A percentile compares a stretch with the other conserved stretches of the same genome.
phyloP scores from a whole-genome alignment of 208 protist genomes.

The Wallacemonas sp. region DNA sequence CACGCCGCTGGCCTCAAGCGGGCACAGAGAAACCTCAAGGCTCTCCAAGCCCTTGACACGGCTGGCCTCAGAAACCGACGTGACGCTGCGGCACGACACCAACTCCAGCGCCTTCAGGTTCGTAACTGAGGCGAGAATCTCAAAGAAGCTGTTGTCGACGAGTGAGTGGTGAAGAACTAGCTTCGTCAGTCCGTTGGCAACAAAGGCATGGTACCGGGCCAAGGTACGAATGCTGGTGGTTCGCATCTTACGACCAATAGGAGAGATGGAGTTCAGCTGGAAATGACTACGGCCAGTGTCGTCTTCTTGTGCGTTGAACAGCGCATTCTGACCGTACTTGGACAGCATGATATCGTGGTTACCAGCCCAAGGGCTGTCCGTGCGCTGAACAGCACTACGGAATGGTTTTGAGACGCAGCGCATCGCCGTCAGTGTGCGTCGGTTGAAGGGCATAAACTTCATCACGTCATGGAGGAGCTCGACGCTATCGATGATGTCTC shows the following conservation, averaged over 20 bases:
- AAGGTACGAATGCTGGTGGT: conserved; percentile 67
- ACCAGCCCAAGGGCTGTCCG: conserved; percentile 55
- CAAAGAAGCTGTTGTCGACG: conserved; percentile 71
- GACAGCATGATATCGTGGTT: conserved; percentile 81
- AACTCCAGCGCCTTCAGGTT: conserved; percentile 72
- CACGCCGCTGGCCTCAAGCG: conserved; percentile 62
- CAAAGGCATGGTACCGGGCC: conserved; percentile 57
- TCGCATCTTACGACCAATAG: conserved; percentile 78
- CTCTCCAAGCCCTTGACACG: conserved; percentile 47
- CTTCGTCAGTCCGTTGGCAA: conserved; percentile 69
- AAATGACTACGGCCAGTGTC: conserved; percentile 62
- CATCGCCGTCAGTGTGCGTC: conserved; percentile 77
- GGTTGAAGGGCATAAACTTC: conserved; percentile 83
- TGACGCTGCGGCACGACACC: conserved; percentile 69
- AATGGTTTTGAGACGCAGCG: conserved; percentile 81
- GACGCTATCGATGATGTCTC: conserved; percentile 49
- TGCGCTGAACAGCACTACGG: conserved; percentile 72
- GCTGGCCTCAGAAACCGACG: conserved; percentile 51
- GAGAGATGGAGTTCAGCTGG: conserved; percentile 63
- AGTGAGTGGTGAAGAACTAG: conserved; percentile 72
- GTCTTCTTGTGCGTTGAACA: conserved; percentile 81
- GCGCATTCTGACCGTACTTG: conserved; percentile 71
- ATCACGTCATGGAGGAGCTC: conserved; percentile 67
- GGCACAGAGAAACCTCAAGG: conserved; percentile 72
- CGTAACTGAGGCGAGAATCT: conserved; percentile 43